phyloP scores from a whole-genome alignment of 306 rosid genomes.

The Coriaria nepalensis region DNA sequence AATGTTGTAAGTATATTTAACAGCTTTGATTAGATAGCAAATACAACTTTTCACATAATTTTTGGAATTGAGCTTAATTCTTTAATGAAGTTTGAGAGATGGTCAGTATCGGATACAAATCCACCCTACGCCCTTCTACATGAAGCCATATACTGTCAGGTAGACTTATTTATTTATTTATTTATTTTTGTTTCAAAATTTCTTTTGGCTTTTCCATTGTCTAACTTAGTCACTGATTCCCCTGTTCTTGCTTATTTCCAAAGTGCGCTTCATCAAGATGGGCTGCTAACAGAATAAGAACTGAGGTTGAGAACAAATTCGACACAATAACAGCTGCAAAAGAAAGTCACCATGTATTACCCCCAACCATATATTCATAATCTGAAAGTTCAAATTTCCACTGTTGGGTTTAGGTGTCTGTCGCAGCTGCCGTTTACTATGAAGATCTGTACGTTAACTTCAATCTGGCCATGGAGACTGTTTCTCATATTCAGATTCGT shows the following conservation, averaged over 20 bases:
- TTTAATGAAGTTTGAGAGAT: constrained; percentile 58
- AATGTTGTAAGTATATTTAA: constrained; percentile 44
- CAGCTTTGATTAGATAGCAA: constrained; percentile 7
- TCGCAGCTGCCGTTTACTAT: constrained; percentile 83
- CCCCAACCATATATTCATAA: no score
- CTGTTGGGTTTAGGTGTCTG: constrained; percentile 54
- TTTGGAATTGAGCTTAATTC: constrained; percentile 12
- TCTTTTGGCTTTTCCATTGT: not conserved
- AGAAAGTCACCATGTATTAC: constrained; percentile 49
- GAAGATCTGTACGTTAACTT: constrained; percentile 77
- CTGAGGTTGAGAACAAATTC: constrained; percentile 41
- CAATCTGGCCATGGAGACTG: constrained; percentile 67
- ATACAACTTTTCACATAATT: constrained; percentile 14
- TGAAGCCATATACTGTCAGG: constrained; percentile 87
- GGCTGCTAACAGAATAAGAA: constrained; percentile 61
- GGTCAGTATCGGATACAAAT: constrained; percentile 41
- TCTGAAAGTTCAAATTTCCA: not conserved
- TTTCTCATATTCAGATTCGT: constrained; percentile 67
- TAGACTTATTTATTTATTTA: constrained; percentile 18
- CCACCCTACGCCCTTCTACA: constrained; percentile 80
- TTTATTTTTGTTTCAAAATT: constrained; percentile 7
- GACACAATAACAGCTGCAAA: constrained; percentile 50
- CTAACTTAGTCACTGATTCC: not conserved
- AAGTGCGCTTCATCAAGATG: constrained; percentile 71
- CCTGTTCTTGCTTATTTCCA: constrained; percentile 3